These are phyloP conservation scores for Globisporangium barbulae DNA, from an alignment of 352 stramenopile genomes.

Conservation along the genomic window DNA sequence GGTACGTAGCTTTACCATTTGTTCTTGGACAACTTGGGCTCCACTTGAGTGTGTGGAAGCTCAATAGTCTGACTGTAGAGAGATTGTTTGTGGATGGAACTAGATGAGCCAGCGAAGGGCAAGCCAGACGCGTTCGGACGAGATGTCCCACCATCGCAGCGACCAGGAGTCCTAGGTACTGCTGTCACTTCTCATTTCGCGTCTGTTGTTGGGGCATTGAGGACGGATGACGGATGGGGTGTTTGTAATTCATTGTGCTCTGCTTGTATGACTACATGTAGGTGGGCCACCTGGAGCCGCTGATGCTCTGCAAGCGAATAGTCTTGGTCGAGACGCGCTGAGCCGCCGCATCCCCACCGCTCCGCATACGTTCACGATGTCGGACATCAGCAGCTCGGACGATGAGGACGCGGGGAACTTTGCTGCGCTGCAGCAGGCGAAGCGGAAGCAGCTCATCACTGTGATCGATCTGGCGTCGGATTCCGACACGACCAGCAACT, in stretches of 20 bases:
- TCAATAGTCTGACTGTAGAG: neutral
- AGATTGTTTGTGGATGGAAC: neutral
- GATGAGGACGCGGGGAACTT: slow-evolving; percentile 10
- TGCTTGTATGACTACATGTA: neutral
- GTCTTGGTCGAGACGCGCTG: neutral
- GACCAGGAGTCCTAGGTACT: slow-evolving; percentile 12
- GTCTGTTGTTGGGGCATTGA: neutral
- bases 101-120: slow-evolving; percentile 6
- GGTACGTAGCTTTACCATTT: slow-evolving; percentile 2
- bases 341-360: slow-evolving; percentile 8
- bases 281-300: neutral
- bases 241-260: neutral
- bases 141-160: neutral
- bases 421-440: neutral
- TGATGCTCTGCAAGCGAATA: slow-evolving; percentile 1
- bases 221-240: neutral
- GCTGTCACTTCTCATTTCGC: neutral
- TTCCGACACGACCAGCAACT: slow-evolving; percentile 29
- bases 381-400: slow-evolving; percentile 19
- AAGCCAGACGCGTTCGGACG: neutral
- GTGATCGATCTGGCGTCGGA: slow-evolving; percentile 56
- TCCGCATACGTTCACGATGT: slow-evolving; percentile 13
- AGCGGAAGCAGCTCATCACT: slow-evolving; percentile 9
- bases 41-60: neutral
- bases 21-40: too few species aligned